phyloP scores from a whole-genome alignment of 108 stramenopile genomes.

The Discostella stelligeroides region DNA sequence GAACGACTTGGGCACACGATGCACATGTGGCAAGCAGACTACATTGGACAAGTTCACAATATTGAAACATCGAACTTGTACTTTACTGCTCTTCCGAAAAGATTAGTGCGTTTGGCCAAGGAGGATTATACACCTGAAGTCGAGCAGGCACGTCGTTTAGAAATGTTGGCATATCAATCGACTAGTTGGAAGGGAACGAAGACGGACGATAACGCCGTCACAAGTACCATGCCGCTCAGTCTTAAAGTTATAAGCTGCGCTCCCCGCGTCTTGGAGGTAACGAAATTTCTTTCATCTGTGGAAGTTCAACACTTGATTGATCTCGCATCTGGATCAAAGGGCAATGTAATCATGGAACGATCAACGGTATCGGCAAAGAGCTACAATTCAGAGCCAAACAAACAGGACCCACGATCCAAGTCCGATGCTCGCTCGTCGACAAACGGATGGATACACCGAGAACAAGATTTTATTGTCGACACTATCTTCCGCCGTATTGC shows the following conservation, averaged over 20 bases:
- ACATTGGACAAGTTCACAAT: conserved; percentile 69
- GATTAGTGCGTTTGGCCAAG: conserved; percentile 22
- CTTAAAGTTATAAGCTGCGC: conserved; percentile 63
- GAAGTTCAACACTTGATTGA: conserved; percentile 74
- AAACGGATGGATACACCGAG: conserved; percentile 78
- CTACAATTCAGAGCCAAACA: conserved; percentile 1
- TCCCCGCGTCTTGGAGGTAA: conserved; percentile 75
- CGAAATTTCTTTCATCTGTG: conserved; percentile 66
- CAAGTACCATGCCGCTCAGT: conserved; percentile 27
- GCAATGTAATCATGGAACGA: conserved; percentile 45
- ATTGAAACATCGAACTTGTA: conserved; percentile 35
- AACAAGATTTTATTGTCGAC: conserved; percentile 67
- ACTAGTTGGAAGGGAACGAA: conserved; percentile 8
- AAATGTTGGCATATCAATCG: conserved; percentile 27
- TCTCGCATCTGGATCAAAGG: conserved; percentile 52
- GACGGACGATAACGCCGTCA: background rate
- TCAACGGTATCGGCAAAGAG: conserved; percentile 55
- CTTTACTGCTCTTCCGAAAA: conserved; percentile 28
- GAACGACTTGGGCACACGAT: conserved; percentile 38
- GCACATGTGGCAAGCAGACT: conserved; percentile 65
- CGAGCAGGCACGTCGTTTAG: conserved; percentile 13
- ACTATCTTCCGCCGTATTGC: conserved; percentile 81
- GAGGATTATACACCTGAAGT: conserved; percentile 35
- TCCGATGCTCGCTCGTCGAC: conserved; percentile 46
- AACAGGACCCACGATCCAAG: background rate